These are phyloP conservation scores for Colletotrichum graminicola DNA, from an alignment of 2,329 filamentous ascomycete genomes.

Conservation along the genomic window DNA sequence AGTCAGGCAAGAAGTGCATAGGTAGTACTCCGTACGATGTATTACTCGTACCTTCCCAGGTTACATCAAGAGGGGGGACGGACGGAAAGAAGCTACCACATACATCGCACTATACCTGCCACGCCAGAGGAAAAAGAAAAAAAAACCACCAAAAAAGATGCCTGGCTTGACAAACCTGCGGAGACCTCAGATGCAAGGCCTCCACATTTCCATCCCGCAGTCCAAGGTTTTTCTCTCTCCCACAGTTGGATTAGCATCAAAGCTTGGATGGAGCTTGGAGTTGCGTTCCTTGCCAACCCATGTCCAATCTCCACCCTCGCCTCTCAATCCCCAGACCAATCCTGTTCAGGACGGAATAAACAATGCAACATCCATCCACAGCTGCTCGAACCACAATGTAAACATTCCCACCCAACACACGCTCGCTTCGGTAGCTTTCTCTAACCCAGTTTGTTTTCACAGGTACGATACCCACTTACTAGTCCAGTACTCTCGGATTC, in stretches of 20 bases:
- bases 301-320: conserved; percentile 12
- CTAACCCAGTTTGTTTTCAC: not conserved
- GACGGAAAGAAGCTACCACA: not conserved
- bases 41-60: not conserved
- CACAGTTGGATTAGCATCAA: not conserved
- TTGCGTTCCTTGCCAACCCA: not conserved
- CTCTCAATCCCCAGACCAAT: conserved; percentile 3
- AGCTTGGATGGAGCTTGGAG: conserved; percentile 27
- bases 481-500: too few species aligned
- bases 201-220: not conserved
- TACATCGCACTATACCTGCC: not conserved
- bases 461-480: not conserved
- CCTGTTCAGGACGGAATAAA: conserved; percentile 39
- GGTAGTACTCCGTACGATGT: too few species aligned
- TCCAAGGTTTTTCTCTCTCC: too few species aligned
- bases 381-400: conserved; percentile 39
- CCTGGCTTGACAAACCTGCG: conserved; percentile 18
- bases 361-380: conserved; percentile 35
- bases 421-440: conserved; percentile 12
- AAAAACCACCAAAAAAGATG: conserved; percentile 7
- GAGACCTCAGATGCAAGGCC: conserved; percentile 39
- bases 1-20: too few species aligned
- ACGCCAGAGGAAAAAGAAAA: not conserved
- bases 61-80: conserved; percentile 5
- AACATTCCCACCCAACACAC: conserved; percentile 36